Percentiles rank a stretch among this genome's conserved stretches.
phyloP scores from a whole-genome alignment of 2,329 filamentous ascomycete genomes.

The Penicillium sumatraense region DNA sequence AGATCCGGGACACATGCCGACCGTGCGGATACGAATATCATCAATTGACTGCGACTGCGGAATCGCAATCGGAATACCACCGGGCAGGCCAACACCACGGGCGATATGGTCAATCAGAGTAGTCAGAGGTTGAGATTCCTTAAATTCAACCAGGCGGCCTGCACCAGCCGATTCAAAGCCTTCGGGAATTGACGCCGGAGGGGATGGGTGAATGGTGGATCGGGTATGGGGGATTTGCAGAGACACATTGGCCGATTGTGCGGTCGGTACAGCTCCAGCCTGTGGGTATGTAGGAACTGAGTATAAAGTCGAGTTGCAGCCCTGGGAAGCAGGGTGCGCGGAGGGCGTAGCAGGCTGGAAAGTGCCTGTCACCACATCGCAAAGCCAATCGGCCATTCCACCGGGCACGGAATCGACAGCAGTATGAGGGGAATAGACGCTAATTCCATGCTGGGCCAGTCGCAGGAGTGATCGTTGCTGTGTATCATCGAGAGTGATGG shows the following conservation, averaged over 20 bases:
- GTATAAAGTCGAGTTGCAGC: constrained; percentile 38
- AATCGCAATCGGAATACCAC: constrained; percentile 66
- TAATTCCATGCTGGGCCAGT: constrained; percentile 83
- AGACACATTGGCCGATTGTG: constrained; percentile 39
- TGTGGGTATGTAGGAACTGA: constrained; percentile 47
- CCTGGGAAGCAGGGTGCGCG: constrained; percentile 9
- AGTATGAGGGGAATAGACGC: constrained; percentile 95
- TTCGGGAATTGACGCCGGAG: constrained; percentile 33
- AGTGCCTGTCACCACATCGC: constrained; percentile 74
- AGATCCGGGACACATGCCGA: constrained; percentile 89
- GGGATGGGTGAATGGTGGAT: constrained; percentile 57
- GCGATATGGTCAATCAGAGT: constrained; percentile 66
- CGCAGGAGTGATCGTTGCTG: constrained; percentile 86
- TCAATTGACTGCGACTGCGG: constrained; percentile 62
- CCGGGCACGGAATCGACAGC: constrained; percentile 84
- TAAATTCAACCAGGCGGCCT: constrained; percentile 64
- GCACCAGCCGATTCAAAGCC: constrained; percentile 60
- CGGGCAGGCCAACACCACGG: constrained; percentile 68
- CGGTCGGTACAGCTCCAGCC: constrained; percentile 28
- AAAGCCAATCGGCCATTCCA: constrained; percentile 93
- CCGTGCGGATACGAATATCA: constrained; percentile 64
- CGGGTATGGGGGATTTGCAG: constrained; percentile 51
- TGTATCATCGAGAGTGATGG: constrained; percentile 78
- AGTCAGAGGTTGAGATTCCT: constrained; percentile 56
- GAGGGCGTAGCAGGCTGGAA: constrained; percentile 20